Percentiles rank a stretch among this genome's conserved stretches.
Evolutionary conservation across 768 basidiomycete genomes (phyloP).

Genomic region (Amanita thiersii): DNA sequence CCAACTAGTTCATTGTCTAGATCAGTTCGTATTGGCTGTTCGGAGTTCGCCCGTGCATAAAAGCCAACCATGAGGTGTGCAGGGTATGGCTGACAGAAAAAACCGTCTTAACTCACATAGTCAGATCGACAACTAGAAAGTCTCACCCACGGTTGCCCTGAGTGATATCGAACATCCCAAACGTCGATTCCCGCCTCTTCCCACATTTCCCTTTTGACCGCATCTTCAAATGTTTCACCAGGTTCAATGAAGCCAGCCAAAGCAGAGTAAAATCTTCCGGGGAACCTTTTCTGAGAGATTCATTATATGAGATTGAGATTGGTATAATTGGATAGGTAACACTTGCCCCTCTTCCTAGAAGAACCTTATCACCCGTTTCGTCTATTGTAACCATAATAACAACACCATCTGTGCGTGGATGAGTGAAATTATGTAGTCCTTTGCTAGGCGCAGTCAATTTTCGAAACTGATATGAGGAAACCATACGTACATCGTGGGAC

Average conservation of each 20-base stretch:
- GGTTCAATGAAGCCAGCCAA: constrained; percentile 94
- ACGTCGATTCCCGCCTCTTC: constrained; percentile 93
- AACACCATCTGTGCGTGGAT: constrained; percentile 80
- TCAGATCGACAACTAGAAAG: neutral
- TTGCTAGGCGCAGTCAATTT: constrained; percentile 36
- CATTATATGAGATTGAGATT: constrained; percentile 1
- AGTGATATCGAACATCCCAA: constrained; percentile 79
- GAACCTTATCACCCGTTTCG: constrained; percentile 69
- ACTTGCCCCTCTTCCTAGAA: constrained; percentile 81
- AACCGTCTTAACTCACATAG: constrained; percentile 1
- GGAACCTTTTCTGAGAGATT: constrained; percentile 50
- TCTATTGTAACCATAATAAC: constrained; percentile 89
- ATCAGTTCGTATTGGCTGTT: constrained; percentile 70
- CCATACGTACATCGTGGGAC: constrained; percentile 55
- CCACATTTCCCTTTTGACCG: constrained; percentile 88
- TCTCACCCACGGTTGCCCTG: constrained; percentile 78
- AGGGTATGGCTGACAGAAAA: constrained; percentile 77
- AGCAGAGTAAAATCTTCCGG: constrained; percentile 74
- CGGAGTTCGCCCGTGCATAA: constrained; percentile 69
- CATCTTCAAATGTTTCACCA: constrained; percentile 90
- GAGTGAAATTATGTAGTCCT: constrained; percentile 81
- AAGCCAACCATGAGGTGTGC: constrained; percentile 89
- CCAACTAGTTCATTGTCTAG: constrained; percentile 96
- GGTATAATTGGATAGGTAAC: neutral
- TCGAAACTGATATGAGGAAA: neutral